phyloP scores from a whole-genome alignment of 805 yeast species.

The Saccharomycopsis vini region DNA sequence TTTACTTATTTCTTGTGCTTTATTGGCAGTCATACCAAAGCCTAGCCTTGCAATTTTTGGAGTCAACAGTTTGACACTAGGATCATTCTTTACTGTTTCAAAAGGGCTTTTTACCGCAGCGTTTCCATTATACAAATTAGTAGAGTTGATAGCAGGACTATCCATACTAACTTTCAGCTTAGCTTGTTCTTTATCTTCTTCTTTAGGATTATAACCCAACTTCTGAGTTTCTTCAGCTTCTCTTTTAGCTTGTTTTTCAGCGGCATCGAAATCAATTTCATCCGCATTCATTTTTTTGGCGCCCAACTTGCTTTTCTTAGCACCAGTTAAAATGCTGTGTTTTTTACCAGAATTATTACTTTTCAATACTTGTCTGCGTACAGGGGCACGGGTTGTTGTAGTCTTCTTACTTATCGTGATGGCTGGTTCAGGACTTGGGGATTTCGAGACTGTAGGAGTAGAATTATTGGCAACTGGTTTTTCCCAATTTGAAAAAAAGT shows the following conservation, averaged over 20 bases:
- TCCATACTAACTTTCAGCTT: conserved; percentile 1
- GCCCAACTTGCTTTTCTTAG: conserved; percentile 51
- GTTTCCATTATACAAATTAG: too few species aligned
- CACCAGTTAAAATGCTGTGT: conserved; percentile 39
- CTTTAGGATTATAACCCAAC: conserved; percentile 34
- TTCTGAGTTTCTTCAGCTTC: conserved; percentile 59
- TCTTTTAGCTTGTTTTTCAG: conserved; percentile 69
- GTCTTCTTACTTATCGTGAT: neutral
- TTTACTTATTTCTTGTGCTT: conserved; percentile 35
- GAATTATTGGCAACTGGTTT: conserved; percentile 44
- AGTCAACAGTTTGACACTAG: conserved; percentile 40
- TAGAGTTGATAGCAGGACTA: conserved; percentile 18
- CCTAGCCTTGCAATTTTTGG: conserved; percentile 77
- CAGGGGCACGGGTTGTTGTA: conserved; percentile 10
- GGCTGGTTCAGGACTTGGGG: conserved; percentile 20
- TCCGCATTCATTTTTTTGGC: conserved; percentile 46
- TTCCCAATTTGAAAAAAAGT: conserved; percentile 87
- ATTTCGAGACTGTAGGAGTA: conserved; percentile 26
- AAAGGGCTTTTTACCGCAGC: too few species aligned
- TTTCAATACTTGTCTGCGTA: conserved; percentile 18
- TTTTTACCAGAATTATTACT: conserved; percentile 26
- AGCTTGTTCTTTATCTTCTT: conserved; percentile 20
- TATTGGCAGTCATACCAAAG: conserved; percentile 76
- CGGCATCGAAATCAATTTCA: conserved; percentile 53
- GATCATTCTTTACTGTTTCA: neutral